Conservation (phyloP, 2,329 filamentous ascomycete species). For the Cadophora malorum region DNA sequence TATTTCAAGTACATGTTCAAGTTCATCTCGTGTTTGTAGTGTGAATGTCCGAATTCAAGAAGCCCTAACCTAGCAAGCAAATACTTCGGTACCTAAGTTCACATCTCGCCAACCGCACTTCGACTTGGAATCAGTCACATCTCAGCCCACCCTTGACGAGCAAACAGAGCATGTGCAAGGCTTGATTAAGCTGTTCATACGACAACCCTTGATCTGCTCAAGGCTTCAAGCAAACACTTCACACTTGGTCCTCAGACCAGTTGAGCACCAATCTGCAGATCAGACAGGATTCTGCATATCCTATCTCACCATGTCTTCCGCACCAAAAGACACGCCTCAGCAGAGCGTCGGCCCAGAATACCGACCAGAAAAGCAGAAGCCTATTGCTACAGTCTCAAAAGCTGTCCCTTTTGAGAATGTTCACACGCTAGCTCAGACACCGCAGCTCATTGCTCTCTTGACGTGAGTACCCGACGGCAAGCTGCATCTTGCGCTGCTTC, state of each 20-base stretch:
- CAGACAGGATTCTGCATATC: neutral
- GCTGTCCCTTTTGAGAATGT: conserved; percentile 85
- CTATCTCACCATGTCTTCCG: conserved; percentile 36
- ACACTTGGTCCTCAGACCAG: neutral
- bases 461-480: conserved; percentile 70
- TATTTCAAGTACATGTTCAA: neutral
- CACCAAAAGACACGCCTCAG: conserved; percentile 52
- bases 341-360: conserved; percentile 83
- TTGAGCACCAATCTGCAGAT: neutral
- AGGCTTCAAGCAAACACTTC: neutral
- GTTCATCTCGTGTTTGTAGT: neutral
- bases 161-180: neutral
- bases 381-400: conserved; percentile 86
- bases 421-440: conserved; percentile 87
- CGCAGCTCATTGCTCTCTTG: conserved; percentile 94
- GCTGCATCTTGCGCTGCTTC: neutral
- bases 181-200: neutral
- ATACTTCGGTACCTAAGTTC: neutral
- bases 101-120: neutral
- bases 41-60: neutral
- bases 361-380: conserved; percentile 76
- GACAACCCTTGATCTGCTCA: neutral
- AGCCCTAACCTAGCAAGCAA: neutral
- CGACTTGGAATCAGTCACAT: neutral
- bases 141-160: conserved; percentile 16